phyloP scores from a whole-genome alignment of 352 stramenopile species.

The Blastocystis sp. region DNA sequence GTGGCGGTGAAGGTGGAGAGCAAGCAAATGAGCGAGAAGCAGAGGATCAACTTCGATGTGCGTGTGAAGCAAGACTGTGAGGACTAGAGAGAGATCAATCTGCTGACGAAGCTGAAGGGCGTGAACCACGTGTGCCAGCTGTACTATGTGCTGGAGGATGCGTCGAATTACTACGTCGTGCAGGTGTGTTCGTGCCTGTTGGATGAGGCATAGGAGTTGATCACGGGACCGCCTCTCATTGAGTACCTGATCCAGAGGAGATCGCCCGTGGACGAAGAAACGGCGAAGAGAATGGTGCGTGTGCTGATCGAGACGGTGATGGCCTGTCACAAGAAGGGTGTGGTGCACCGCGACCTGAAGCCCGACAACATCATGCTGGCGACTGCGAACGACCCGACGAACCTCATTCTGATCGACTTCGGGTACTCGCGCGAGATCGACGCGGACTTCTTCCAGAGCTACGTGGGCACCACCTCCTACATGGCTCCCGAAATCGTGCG shows the following conservation, averaged over 20 bases:
- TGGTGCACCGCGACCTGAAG: constrained; percentile 91
- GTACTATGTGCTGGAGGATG: neutral
- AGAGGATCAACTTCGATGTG: neutral
- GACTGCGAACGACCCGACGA: neutral
- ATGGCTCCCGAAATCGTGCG: neutral
- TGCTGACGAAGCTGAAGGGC: neutral
- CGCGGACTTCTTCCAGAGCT: neutral
- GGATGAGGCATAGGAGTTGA: neutral
- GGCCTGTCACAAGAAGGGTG: constrained; percentile 17
- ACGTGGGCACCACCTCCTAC: neutral
- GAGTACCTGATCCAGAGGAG: neutral
- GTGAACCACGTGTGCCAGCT: neutral
- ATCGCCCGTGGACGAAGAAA: neutral
- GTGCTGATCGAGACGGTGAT: neutral
- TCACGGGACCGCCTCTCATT: neutral
- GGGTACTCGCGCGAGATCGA: neutral
- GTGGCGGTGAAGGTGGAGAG: neutral
- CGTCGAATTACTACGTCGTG: neutral
- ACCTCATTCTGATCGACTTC: neutral
- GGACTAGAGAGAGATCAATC: neutral
- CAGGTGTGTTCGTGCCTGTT: neutral
- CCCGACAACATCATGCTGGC: constrained; percentile 88
- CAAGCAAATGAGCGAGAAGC: neutral
- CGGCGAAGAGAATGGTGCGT: neutral
- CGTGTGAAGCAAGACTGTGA: neutral